A percentile compares a stretch with the other conserved stretches of the same genome.
Conservation (phyloP, 2,329 filamentous ascomycete genomes). For the Blumeria graminis region DNA sequence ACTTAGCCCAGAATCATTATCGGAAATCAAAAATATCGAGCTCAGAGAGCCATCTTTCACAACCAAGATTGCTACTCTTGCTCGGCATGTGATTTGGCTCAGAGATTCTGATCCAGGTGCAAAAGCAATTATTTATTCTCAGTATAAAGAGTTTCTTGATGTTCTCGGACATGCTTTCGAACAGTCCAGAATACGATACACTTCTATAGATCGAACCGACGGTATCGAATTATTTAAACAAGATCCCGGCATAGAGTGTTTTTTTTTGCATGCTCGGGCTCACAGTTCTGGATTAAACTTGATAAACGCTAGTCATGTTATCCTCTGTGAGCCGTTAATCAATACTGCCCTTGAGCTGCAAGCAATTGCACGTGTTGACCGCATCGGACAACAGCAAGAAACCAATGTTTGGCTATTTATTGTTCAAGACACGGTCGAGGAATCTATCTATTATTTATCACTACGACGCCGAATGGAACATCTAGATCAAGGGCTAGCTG, state of each 20-base stretch:
- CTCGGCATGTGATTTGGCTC: conserved; percentile 67
- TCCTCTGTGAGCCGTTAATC: conserved; percentile 79
- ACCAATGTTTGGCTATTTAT: conserved; percentile 95
- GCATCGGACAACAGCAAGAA: conserved; percentile 69
- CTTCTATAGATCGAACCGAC: conserved; percentile 40
- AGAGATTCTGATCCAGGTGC: conserved; percentile 62
- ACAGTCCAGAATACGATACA: conserved; percentile 47
- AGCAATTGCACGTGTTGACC: conserved; percentile 80
- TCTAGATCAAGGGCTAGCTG: conserved; percentile 26
- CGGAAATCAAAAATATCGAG: conserved; percentile 62
- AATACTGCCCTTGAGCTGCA: conserved; percentile 88
- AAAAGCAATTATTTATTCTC: conserved; percentile 86
- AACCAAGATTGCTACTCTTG: conserved; percentile 69
- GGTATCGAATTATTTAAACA: conserved; percentile 57
- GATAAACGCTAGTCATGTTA: conserved; percentile 80
- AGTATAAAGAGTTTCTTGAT: conserved; percentile 60
- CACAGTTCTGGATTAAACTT: conserved; percentile 78
- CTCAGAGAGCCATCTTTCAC: conserved; percentile 52
- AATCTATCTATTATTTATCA: conserved; percentile 73
- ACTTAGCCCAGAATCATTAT: conserved; percentile 45
- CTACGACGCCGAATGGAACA: conserved; percentile 58
- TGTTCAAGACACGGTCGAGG: conserved; percentile 73
- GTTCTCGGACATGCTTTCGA: conserved; percentile 48
- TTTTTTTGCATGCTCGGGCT: conserved; percentile 70
- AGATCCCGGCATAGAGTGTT: conserved; percentile 52